Evolutionary conservation across 2,329 filamentous ascomycete genomes (phyloP), one percentile per base, ranked within the genome.

Genomic region (Orbilia javanica): DNA sequence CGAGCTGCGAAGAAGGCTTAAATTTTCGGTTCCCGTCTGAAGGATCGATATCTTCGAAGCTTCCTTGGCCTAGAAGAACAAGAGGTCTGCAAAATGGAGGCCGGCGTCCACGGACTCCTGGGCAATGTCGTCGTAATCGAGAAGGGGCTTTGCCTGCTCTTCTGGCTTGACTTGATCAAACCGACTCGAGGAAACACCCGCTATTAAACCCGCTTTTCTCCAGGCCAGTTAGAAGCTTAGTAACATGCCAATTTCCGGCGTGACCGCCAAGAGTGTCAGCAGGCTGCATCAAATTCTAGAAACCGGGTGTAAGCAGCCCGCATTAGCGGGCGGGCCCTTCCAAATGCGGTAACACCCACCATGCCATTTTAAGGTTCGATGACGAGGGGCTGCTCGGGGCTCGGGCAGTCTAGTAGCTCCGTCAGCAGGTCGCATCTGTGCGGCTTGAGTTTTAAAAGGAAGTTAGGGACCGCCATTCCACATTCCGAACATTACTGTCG

Each of bases 351-450:
- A 31, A 52, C 34, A 36, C 7, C 57, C 44, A 48, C 57, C 55
- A 34, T 63, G 36, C 57, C 57, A n/a, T 25, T 52, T 57, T 44
- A 52, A 25, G 69, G 69, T n/a, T 66, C 46, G 48, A 55, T 76
- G 57, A 70, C 60, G 65, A 39, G 53, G 60, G 73, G 29, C 34
- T 34, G 29, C 44, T 75, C 66, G 66, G 73, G 48, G 65, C 31
- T 76, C 73, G 73, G 65, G 73, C 46, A 31, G 65, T 66, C 48
- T 57, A 42, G 50, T 50, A 50, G 15, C 36, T 60, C 66, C 66
- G 73, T 77, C 73, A 77, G 73, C 73, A 77, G 66, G 73, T 71
- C 66, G 73, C 73, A 71, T 70, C 29, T 71, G 66, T 52, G 46
- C 66, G 52, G 50, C 36, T 66, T 55, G 29, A 66, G 57, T 71